phyloP scores from a whole-genome alignment of 108 stramenopile genomes.

The Hondaea fermentalgiana region DNA sequence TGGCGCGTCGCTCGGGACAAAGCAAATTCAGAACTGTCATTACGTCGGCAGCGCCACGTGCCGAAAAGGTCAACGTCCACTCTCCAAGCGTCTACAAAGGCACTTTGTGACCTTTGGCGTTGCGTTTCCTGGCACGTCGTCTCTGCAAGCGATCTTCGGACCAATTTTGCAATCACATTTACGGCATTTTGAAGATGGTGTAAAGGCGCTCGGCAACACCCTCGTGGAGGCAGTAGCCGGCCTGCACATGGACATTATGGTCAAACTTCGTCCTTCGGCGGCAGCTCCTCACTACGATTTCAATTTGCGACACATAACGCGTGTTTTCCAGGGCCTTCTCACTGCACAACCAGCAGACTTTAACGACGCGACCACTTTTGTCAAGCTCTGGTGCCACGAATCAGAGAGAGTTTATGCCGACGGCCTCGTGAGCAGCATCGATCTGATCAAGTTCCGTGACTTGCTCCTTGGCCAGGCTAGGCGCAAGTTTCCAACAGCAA shows the following conservation, averaged over 20 bases:
- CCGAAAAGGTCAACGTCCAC: conserved; percentile 49
- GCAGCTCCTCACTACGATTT: conserved; percentile 66
- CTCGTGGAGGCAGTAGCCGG: conserved; percentile 50
- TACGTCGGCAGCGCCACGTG: conserved; percentile 60
- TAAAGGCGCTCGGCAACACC: conserved; percentile 27
- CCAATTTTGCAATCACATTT: conserved; percentile 57
- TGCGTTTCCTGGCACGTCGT: conserved; percentile 50
- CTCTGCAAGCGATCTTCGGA: conserved; percentile 55
- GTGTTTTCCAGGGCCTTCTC: conserved; percentile 62
- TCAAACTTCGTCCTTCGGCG: conserved; percentile 56
- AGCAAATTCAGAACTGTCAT: conserved; percentile 51
- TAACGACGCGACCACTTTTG: conserved; percentile 45
- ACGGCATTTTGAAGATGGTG: conserved; percentile 45
- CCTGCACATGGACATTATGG: conserved; percentile 50
- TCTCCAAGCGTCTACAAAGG: conserved; percentile 59
- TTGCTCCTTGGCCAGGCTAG: conserved; percentile 46
- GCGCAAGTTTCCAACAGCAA: conserved; percentile 46
- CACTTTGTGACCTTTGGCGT: conserved; percentile 63
- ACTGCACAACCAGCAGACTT: conserved; percentile 53
- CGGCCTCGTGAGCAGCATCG: conserved; percentile 49
- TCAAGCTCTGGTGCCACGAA: conserved; percentile 61
- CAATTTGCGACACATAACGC: conserved; percentile 60
- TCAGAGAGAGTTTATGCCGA: conserved; percentile 62
- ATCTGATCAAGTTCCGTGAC: conserved; percentile 44
- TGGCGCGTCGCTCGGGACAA: conserved; percentile 44